These are phyloP conservation scores for Cymbopogon citratus DNA, from an alignment of 176 grass and related monocot genomes.

Conservation along the genomic window DNA sequence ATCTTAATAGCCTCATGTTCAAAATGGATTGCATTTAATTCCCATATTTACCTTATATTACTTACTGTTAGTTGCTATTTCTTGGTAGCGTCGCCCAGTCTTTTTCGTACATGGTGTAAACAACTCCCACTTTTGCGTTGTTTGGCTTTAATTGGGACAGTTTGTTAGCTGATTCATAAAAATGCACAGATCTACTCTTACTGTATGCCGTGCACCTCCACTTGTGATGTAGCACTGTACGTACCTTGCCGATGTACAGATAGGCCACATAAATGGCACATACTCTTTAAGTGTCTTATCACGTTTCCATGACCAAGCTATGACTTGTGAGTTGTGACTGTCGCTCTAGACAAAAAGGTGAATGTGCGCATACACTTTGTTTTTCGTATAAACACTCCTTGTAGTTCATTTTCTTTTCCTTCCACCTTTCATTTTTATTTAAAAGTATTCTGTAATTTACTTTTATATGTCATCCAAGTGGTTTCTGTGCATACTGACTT, in stretches of 20 bases:
- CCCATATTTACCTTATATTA: background rate
- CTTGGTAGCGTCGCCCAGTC: background rate
- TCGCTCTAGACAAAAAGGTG: background rate
- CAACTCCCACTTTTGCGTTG: background rate
- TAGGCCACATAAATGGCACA: slow-evolving; percentile 6
- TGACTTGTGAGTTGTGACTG: background rate
- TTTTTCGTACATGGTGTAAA: background rate
- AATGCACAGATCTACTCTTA: background rate
- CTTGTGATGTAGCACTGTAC: background rate
- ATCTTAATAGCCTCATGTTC: background rate
- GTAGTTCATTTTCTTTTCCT: background rate
- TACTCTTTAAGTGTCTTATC: slow-evolving; percentile 24
- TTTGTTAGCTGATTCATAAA: slow-evolving; percentile 39
- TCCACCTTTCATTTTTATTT: background rate
- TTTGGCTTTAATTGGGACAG: slow-evolving; percentile 33
- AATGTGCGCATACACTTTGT: background rate
- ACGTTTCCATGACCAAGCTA: slow-evolving; percentile 8
- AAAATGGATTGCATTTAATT: slow-evolving; percentile 16
- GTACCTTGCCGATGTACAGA: slow-evolving; percentile 15
- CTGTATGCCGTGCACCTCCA: no score
- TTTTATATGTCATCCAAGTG: slow-evolving; percentile 5
- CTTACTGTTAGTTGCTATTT: slow-evolving; percentile 21
- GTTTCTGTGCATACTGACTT: background rate
- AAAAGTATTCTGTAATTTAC: background rate
- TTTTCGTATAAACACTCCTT: background rate